A percentile compares a stretch with the other conserved stretches of the same genome.
phyloP scores from a whole-genome alignment of 2,329 filamentous ascomycete species.

The Aspergillus jensenii region DNA sequence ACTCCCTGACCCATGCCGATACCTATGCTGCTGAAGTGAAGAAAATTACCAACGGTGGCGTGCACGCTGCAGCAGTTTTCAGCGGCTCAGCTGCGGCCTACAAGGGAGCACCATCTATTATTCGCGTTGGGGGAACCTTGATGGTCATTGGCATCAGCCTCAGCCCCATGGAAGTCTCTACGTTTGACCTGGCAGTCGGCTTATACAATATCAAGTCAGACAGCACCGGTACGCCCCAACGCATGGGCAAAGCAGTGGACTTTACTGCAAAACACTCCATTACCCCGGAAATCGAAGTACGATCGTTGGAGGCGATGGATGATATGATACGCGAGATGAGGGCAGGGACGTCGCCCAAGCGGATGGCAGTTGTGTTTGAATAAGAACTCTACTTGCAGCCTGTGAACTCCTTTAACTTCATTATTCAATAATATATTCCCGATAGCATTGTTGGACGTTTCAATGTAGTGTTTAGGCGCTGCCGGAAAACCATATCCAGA shows the following conservation, averaged over 20 bases:
- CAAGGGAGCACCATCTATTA: background rate
- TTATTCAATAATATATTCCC: no score
- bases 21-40: background rate
- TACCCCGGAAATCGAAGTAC: background rate
- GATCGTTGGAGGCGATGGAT: background rate
- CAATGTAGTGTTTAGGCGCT: no score
- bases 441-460: no score
- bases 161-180: background rate
- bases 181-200: background rate
- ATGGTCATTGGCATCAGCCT: slow-evolving; percentile 1
- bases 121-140: background rate
- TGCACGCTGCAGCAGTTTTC: slow-evolving; percentile 3
- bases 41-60: slow-evolving; percentile 2
- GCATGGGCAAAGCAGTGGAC: background rate
- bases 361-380: slow-evolving; percentile 31
- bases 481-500: no score
- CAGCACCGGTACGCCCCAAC: background rate
- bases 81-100: slow-evolving; percentile 5
- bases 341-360: slow-evolving; percentile 46
- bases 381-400: no score
- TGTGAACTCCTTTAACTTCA: no score
- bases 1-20: background rate
- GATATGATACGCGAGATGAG: slow-evolving; percentile 1
- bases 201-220: background rate
- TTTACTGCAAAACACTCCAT: slow-evolving; percentile 7